These are phyloP conservation scores for Trypanosoma congolense DNA, from an alignment of 208 protist species.

Conservation along the genomic window DNA sequence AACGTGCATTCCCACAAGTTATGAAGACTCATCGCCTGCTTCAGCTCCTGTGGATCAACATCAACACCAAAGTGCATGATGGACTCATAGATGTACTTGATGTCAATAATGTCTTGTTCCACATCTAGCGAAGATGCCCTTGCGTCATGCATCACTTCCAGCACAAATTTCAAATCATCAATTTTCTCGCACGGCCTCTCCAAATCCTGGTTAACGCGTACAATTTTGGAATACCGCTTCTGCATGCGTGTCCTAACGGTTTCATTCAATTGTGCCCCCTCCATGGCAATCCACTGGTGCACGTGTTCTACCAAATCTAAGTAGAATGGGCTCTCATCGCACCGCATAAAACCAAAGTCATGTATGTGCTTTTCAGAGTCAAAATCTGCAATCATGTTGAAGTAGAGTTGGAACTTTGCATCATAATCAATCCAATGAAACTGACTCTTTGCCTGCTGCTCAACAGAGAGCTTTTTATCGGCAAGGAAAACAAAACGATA, in stretches of 20 bases:
- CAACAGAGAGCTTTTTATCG: conserved; percentile 93
- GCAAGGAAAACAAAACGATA: conserved; percentile 93
- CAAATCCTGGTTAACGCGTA: conserved; percentile 87
- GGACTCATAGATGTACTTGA: conserved; percentile 94
- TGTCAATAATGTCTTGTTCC: conserved; percentile 91
- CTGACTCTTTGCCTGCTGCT: conserved; percentile 91
- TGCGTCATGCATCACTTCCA: conserved; percentile 92
- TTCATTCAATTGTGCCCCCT: conserved; percentile 92
- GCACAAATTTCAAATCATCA: conserved; percentile 94
- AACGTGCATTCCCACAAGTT: conserved; percentile 87
- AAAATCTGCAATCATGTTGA: conserved; percentile 91
- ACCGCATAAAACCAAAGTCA: conserved; percentile 94
- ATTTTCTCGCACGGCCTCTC: conserved; percentile 86
- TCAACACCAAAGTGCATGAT: conserved; percentile 89
- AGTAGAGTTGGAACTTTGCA: conserved; percentile 92
- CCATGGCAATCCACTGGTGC: conserved; percentile 90
- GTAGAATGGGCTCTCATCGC: conserved; percentile 89
- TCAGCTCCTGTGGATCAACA: conserved; percentile 74
- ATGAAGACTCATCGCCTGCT: conserved; percentile 71
- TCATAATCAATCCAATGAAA: conserved; percentile 94
- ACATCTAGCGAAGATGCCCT: conserved; percentile 83
- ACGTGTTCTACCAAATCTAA: conserved; percentile 89
- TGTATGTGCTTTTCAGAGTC: conserved; percentile 79
- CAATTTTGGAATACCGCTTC: conserved; percentile 70
- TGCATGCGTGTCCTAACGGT: conserved; percentile 73